Percentiles rank a stretch among this genome's conserved stretches.
Conservation (phyloP, 177 flowering plant species). For the Vitis hybrid region DNA sequence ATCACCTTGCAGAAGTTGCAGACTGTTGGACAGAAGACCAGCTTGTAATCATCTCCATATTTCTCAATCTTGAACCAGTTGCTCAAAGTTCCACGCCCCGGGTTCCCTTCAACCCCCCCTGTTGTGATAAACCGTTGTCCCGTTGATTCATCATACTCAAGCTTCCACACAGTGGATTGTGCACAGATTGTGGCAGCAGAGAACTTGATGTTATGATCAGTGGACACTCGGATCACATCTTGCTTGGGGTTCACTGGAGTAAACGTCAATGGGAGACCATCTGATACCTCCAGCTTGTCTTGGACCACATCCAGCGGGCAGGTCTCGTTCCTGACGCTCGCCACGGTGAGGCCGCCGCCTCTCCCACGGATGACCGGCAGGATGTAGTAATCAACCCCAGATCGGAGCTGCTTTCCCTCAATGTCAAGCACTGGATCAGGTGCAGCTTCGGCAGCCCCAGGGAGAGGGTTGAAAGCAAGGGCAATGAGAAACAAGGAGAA, state of each 20-base stretch:
- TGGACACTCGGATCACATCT: slow-evolving; percentile 3
- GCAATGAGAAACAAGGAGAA: no score
- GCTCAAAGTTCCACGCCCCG: slow-evolving; percentile 6
- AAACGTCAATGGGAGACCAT: slow-evolving; percentile 10
- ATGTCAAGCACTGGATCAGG: slow-evolving; percentile 8
- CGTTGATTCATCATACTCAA: neutral
- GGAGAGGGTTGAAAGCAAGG: no score
- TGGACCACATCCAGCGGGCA: slow-evolving; percentile 18
- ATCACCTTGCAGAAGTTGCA: neutral
- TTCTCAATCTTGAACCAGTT: slow-evolving; percentile 2
- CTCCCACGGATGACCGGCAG: neutral
- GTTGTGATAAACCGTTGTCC: neutral
- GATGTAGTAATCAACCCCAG: neutral
- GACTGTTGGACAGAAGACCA: slow-evolving; percentile 1
- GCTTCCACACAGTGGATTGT: slow-evolving; percentile 11
- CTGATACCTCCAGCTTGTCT: neutral
- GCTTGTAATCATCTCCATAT: slow-evolving; percentile 7
- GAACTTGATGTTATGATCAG: slow-evolving; percentile 17
- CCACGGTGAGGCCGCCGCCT: slow-evolving; percentile 14
- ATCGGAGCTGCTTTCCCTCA: slow-evolving; percentile 4
- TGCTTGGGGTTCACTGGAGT: slow-evolving; percentile 8
- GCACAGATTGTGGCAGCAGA: neutral
- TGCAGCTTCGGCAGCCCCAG: no score
- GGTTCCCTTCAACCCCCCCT: slow-evolving; percentile 16
- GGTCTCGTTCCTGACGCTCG: neutral